Percentiles rank a stretch among this genome's conserved stretches.
Evolutionary conservation across 495 filamentous ascomycete species (phyloP).

Genomic region (Xanthoparmelia taractica): DNA sequence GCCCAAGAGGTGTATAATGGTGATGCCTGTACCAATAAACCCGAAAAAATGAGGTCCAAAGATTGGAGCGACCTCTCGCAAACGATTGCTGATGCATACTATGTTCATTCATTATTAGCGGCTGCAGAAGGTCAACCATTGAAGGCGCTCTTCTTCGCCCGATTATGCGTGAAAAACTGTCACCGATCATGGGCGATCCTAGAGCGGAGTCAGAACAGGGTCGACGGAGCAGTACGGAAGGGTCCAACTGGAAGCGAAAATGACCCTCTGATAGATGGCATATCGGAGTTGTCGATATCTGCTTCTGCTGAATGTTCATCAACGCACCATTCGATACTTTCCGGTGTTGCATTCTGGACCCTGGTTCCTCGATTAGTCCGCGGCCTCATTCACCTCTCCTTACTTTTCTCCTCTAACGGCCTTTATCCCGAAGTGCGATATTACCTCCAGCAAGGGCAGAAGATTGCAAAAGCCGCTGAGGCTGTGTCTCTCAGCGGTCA

Average conservation of each 20-base stretch:
- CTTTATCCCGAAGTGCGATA: conserved; percentile 85
- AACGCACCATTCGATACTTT: conserved; percentile 28
- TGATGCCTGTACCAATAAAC: neutral
- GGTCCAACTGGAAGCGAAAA: neutral
- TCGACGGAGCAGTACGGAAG: conserved; percentile 25
- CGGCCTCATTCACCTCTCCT: conserved; percentile 61
- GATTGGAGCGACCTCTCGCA: conserved; percentile 18
- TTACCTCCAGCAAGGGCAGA: conserved; percentile 76
- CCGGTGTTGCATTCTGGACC: conserved; percentile 71
- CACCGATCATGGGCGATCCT: conserved; percentile 64
- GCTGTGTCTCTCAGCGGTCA: conserved; percentile 46
- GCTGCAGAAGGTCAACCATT: conserved; percentile 56
- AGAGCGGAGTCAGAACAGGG: conserved; percentile 38
- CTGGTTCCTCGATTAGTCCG: conserved; percentile 65
- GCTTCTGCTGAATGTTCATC: conserved; percentile 5
- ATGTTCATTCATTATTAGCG: conserved; percentile 56
- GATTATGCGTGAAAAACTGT: conserved; percentile 56
- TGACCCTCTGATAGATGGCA: conserved; percentile 12
- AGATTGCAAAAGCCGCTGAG: conserved; percentile 61
- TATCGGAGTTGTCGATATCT: conserved; percentile 14
- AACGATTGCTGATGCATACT: conserved; percentile 43
- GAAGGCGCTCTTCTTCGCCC: conserved; percentile 58
- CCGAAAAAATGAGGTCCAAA: conserved; percentile 1
- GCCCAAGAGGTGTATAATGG: conserved; percentile 28
- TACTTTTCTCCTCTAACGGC: conserved; percentile 71